phyloP scores from a whole-genome alignment of 2,329 filamentous ascomycete genomes.

The Daldinia sp. region DNA sequence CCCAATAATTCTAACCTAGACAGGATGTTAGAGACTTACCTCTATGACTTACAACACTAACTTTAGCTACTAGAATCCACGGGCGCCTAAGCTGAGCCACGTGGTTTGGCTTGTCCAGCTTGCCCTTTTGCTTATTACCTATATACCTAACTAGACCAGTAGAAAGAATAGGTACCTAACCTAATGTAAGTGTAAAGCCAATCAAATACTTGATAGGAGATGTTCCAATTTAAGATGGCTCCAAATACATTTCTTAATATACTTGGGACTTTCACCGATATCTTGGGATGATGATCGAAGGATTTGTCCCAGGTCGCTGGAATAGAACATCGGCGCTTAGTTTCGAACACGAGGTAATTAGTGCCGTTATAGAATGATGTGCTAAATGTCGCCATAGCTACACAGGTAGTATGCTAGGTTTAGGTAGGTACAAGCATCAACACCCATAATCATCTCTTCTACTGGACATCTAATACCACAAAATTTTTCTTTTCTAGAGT shows the following conservation, averaged over 20 bases:
- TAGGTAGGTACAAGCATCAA: neutral
- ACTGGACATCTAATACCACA: neutral
- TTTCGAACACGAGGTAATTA: slow-evolving; percentile 1
- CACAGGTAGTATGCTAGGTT: neutral
- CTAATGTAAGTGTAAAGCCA: too few species aligned
- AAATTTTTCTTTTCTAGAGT: too few species aligned
- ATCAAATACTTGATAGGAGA: too few species aligned
- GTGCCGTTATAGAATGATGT: slow-evolving; percentile 5
- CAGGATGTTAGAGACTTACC: too few species aligned
- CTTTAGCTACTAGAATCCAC: neutral
- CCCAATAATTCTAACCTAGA: neutral
- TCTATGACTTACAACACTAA: neutral
- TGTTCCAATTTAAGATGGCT: too few species aligned
- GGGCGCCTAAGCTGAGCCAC: neutral
- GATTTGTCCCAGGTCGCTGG: neutral
- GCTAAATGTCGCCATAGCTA: slow-evolving; percentile 4
- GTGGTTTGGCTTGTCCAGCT: neutral
- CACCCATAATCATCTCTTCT: neutral
- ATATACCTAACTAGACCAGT: too few species aligned
- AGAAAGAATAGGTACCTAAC: too few species aligned
- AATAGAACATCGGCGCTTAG: neutral
- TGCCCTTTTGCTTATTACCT: neutral
- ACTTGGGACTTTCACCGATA: neutral
- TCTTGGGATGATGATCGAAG: neutral
- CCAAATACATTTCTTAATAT: too few species aligned